Percentiles rank a stretch among this genome's conserved stretches.
Evolutionary conservation across 306 rosid genomes (phyloP).

Genomic region (Styphnolobium japonicum): DNA sequence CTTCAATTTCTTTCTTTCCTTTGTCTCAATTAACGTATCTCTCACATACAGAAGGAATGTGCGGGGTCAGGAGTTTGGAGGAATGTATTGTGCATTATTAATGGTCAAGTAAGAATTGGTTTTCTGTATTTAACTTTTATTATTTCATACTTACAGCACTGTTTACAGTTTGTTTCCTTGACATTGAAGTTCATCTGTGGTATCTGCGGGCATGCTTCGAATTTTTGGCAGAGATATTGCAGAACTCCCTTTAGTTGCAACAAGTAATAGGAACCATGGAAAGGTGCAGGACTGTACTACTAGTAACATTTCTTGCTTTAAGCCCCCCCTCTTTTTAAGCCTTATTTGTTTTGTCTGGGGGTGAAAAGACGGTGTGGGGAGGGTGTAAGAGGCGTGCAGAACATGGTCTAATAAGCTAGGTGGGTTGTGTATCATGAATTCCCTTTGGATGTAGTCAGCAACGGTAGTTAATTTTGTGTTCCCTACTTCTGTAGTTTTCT

Average conservation of each 20-base stretch:
- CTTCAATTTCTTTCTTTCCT: background rate
- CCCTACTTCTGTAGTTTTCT: no score
- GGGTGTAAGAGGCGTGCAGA: no score
- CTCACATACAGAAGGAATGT: conserved; percentile 62
- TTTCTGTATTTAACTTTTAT: conserved; percentile 4
- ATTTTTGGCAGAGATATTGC: conserved; percentile 88
- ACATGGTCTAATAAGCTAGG: no score
- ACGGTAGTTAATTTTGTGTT: no score
- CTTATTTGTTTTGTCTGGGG: background rate
- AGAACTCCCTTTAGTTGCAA: conserved; percentile 95
- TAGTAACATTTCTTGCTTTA: background rate
- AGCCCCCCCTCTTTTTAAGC: background rate
- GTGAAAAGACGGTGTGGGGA: no score
- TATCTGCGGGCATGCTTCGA: conserved; percentile 82
- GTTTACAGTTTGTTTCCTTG: conserved; percentile 24
- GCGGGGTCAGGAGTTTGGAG: conserved; percentile 90
- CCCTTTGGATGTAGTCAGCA: no score
- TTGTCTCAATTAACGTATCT: conserved; percentile 7
- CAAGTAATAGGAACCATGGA: conserved; percentile 78
- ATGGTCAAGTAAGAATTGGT: conserved; percentile 70
- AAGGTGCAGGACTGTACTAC: conserved; percentile 46
- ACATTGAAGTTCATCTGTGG: conserved; percentile 81
- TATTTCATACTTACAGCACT: conserved; percentile 11
- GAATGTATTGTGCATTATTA: conserved; percentile 87
- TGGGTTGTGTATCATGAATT: no score